Base-by-base conservation (phyloP, 805 yeast species). In the Saccharomycopsis selenospora region DNA sequence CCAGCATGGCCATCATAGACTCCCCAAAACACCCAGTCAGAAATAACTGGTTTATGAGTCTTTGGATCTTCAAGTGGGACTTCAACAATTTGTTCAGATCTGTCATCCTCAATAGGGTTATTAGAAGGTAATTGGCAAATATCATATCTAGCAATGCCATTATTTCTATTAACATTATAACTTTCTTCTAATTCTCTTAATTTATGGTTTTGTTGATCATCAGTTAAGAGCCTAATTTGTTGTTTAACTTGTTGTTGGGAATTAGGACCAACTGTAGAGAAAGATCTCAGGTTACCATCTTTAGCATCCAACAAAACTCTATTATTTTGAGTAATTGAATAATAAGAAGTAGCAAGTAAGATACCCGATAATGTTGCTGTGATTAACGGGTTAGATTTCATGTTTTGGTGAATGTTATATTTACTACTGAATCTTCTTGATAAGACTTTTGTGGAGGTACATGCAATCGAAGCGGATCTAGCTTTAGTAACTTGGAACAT, bases 1-100 rank as follows among this genome's bases (percentile, higher is more conserved):
- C 99, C 99, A 2, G 95, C 89, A 65, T 93, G 99, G 10, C 99
- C 99, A 65, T 93, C 99, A 62, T 83, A 91, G 0, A 93, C 79
- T 3, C 98, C 96, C 77, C 95, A 93, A 61, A 93, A 88, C 76
- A 85, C 84, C 85, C 96, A 83, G 63, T 91, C 96, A 6, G 69
- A 65, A 20, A 59, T 56, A 57, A 67, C 58, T 64, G 73, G 71
- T 55, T 74, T 61, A n/a, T 52, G 54, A 43, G 70, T 63, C 46
- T 77, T 71, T 51, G 77, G 79, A 50, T 81, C 86, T 57, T 77
- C 79, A n/a, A 84, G 68, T 4, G 89, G 86, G 1, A 82, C 81
- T 48, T 83, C 85, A 6, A 85, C 77, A 29, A 85, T 79, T 53
- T 82, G 83, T 60, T 90, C 98, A 2, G 91, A 77, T 51, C 93